These are phyloP conservation scores for Arabidopsis lyrata DNA, from an alignment of 441 rosid species.

Conservation along the genomic window DNA sequence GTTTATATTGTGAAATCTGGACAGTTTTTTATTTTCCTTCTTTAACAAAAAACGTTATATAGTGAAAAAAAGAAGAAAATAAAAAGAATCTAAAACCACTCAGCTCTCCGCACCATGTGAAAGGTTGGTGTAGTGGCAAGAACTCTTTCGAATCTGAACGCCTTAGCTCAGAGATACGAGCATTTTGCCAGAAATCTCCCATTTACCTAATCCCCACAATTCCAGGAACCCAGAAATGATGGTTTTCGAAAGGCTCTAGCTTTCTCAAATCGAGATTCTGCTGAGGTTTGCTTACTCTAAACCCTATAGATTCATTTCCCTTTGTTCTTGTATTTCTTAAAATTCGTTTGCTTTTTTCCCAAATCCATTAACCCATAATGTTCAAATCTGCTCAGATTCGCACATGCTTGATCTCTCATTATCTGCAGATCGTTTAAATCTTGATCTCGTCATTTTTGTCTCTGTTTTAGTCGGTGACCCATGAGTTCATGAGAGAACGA, in stretches of 20 bases:
- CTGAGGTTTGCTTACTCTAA: slow-evolving; percentile 43
- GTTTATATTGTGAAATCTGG: slow-evolving; percentile 16
- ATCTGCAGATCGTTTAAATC: slow-evolving; percentile 29
- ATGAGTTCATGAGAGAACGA: slow-evolving; percentile 38
- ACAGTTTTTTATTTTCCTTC: background rate
- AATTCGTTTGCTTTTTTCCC: background rate
- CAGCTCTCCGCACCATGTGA: slow-evolving; percentile 47
- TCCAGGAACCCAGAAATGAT: slow-evolving; percentile 13
- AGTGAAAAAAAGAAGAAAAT: background rate
- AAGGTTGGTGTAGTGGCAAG: slow-evolving; percentile 47
- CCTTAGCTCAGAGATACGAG: slow-evolving; percentile 20
- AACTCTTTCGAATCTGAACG: slow-evolving; percentile 46
- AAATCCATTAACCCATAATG: slow-evolving; percentile 1
- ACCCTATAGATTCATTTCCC: slow-evolving; percentile 25
- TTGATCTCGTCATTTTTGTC: slow-evolving; percentile 2
- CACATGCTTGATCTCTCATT: slow-evolving; percentile 34
- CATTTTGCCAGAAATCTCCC: slow-evolving; percentile 21
- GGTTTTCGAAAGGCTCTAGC: slow-evolving; percentile 22
- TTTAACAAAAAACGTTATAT: slow-evolving; percentile 20
- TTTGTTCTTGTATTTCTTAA: background rate
- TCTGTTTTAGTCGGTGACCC: slow-evolving; percentile 39
- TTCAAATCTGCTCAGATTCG: slow-evolving; percentile 39
- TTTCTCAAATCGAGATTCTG: slow-evolving; percentile 15
- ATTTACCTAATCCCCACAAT: slow-evolving; percentile 16
- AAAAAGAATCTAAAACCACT: slow-evolving; percentile 42